phyloP scores from a whole-genome alignment of 768 basidiomycete species.

The Scleroderma bovista region DNA sequence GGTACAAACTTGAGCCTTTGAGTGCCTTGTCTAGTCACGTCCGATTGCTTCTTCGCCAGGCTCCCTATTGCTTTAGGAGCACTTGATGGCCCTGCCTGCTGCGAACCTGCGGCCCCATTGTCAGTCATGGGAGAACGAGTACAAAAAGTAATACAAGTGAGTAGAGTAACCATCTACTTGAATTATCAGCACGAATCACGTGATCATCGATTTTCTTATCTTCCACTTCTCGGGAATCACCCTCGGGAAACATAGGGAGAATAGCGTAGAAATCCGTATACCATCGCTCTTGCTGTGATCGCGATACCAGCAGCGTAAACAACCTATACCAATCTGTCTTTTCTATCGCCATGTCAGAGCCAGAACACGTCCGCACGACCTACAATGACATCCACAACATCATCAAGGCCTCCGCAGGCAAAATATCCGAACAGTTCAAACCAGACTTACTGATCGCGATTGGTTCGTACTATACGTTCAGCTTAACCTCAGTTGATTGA shows the following conservation, averaged over 20 bases:
- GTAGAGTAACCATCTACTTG: no score
- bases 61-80: constrained; percentile 66
- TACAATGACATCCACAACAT: constrained; percentile 94
- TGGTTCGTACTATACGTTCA: constrained; percentile 38
- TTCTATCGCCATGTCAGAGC: constrained; percentile 28
- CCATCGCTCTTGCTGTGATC: no score
- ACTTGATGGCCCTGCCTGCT: constrained; percentile 14
- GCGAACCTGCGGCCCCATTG: neutral
- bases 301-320: neutral
- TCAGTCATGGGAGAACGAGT: constrained; percentile 4
- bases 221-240: no score
- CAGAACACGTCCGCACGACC: constrained; percentile 65
- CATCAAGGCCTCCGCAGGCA: constrained; percentile 59
- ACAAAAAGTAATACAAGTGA: no score
- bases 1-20: constrained; percentile 80
- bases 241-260: no score
- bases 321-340: neutral
- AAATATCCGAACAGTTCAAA: constrained; percentile 74
- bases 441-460: constrained; percentile 86
- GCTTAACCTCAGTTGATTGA: neutral
- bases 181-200: constrained; percentile 7
- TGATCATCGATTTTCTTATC: neutral
- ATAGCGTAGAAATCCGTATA: no score
- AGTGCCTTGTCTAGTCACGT: constrained; percentile 68
- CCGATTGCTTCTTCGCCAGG: constrained; percentile 63